Conservation (phyloP, 306 rosid species). For the Dryas octopetala region DNA sequence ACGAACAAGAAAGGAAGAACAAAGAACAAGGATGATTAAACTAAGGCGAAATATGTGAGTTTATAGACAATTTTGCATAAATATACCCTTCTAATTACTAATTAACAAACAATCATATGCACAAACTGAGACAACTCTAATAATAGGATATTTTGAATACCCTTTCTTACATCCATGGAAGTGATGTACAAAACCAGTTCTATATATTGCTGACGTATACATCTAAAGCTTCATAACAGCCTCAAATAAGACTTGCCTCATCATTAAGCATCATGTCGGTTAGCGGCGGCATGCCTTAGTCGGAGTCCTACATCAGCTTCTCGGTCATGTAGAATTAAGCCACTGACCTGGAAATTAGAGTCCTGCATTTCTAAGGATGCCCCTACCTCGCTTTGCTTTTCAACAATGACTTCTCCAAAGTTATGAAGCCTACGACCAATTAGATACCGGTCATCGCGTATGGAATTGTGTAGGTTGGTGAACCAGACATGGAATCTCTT, state of each 20-base stretch:
- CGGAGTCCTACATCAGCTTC: slow-evolving; percentile 73
- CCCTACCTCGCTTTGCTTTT: slow-evolving; percentile 44
- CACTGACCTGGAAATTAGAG: slow-evolving; percentile 32
- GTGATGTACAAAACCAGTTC: slow-evolving; percentile 19
- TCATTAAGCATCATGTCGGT: slow-evolving; percentile 31
- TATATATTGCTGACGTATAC: background rate
- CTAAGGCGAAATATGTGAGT: background rate
- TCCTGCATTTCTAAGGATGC: slow-evolving; percentile 31
- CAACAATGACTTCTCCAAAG: slow-evolving; percentile 60
- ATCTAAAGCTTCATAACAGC: slow-evolving; percentile 33
- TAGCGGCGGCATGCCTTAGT: slow-evolving; percentile 43
- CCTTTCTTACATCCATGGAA: slow-evolving; percentile 24
- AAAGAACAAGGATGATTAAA: background rate
- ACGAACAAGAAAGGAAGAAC: background rate
- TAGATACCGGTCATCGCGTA: slow-evolving; percentile 92
- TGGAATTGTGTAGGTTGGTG: slow-evolving; percentile 96
- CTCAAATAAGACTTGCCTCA: background rate
- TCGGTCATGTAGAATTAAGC: slow-evolving; percentile 42
- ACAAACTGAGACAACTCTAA: slow-evolving; percentile 20
- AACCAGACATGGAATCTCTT: slow-evolving; percentile 98
- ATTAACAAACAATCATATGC: slow-evolving; percentile 9
- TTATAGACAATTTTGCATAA: slow-evolving; percentile 11
- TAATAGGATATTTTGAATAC: slow-evolving; percentile 3
- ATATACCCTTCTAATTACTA: slow-evolving; percentile 8
- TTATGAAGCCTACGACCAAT: slow-evolving; percentile 93